Percentiles rank a stretch among this genome's conserved stretches.
Evolutionary conservation across 2,329 filamentous ascomycete genomes (phyloP).

Genomic region (Xylariales sp.): DNA sequence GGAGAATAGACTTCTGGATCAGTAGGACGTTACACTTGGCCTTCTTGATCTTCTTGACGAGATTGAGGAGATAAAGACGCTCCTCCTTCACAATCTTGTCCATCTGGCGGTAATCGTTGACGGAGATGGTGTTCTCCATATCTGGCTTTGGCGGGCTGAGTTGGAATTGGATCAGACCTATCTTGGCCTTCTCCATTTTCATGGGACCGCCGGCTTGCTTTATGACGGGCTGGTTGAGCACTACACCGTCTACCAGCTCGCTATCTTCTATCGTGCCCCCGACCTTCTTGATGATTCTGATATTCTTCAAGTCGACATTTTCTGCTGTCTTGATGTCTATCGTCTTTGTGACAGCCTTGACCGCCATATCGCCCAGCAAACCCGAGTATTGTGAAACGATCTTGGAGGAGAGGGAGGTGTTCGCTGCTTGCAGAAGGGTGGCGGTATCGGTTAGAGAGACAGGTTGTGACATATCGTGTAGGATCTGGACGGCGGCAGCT

Average conservation of each 20-base stretch:
- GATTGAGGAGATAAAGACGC: slow-evolving; percentile 93
- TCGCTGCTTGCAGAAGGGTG: slow-evolving; percentile 91
- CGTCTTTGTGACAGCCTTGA: slow-evolving; percentile 91
- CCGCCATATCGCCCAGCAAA: slow-evolving; percentile 93
- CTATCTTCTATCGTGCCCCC: slow-evolving; percentile 98
- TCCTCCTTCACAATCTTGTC: slow-evolving; percentile 99
- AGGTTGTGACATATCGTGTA: slow-evolving; percentile 93
- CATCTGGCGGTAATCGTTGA: slow-evolving; percentile 99
- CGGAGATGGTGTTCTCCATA: slow-evolving; percentile 99
- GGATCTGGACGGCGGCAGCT: slow-evolving; percentile 78
- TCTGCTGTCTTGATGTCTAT: slow-evolving; percentile 94
- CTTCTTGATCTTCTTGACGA: slow-evolving; percentile 99
- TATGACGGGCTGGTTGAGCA: slow-evolving; percentile 86
- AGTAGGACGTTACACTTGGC: slow-evolving; percentile 98
- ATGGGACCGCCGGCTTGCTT: slow-evolving; percentile 89
- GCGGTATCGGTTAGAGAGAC: slow-evolving; percentile 84
- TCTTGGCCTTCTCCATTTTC: slow-evolving; percentile 94
- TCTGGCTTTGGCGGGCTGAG: slow-evolving; percentile 97
- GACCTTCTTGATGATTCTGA: slow-evolving; percentile 94
- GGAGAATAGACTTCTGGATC: slow-evolving; percentile 97
- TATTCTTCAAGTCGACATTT: slow-evolving; percentile 95
- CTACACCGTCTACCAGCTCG: slow-evolving; percentile 91
- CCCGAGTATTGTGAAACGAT: slow-evolving; percentile 98
- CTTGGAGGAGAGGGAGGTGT: slow-evolving; percentile 95
- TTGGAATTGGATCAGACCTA: slow-evolving; percentile 97